These are phyloP conservation scores for Dactylonectria estremocensis DNA, from an alignment of 2,329 filamentous ascomycete species.

Conservation along the genomic window DNA sequence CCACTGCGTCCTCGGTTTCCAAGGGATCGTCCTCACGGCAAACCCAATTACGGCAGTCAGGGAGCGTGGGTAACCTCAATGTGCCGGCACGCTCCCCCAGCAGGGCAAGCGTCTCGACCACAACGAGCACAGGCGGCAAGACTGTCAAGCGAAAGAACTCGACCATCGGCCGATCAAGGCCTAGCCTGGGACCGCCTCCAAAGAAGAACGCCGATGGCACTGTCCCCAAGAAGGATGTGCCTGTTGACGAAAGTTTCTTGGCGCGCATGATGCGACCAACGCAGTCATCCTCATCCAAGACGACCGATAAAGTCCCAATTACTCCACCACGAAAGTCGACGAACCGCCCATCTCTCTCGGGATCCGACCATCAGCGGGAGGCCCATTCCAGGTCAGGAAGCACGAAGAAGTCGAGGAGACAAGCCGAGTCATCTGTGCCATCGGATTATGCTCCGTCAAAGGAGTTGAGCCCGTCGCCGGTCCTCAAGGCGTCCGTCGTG, in stretches of 20 bases:
- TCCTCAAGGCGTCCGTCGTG: constrained; percentile 20
- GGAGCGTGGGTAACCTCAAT: constrained; percentile 54
- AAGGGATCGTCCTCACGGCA: constrained; percentile 60
- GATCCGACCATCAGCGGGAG: constrained; percentile 41
- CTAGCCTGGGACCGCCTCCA: constrained; percentile 71
- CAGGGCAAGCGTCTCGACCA: constrained; percentile 58
- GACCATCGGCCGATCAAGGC: constrained; percentile 60
- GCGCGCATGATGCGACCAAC: constrained; percentile 89
- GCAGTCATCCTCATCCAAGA: constrained; percentile 77
- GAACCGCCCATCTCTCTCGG: constrained; percentile 43
- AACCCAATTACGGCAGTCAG: constrained; percentile 48
- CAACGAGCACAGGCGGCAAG: constrained; percentile 47
- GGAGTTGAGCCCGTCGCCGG: constrained; percentile 20
- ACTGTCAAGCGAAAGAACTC: constrained; percentile 63
- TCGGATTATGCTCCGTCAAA: constrained; percentile 17
- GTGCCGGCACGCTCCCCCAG: constrained; percentile 61
- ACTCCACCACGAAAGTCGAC: constrained; percentile 64
- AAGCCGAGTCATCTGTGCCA: constrained; percentile 13
- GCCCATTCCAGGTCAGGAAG: constrained; percentile 45
- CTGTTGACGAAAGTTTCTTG: constrained; percentile 79
- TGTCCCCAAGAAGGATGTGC: constrained; percentile 65
- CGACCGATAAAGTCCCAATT: constrained; percentile 71
- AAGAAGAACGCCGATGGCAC: constrained; percentile 60
- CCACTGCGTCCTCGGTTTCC: constrained; percentile 78
- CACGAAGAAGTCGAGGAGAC: constrained; percentile 38